Base-by-base conservation (phyloP, 805 yeast genomes). In the Candida glaebosa region DNA sequence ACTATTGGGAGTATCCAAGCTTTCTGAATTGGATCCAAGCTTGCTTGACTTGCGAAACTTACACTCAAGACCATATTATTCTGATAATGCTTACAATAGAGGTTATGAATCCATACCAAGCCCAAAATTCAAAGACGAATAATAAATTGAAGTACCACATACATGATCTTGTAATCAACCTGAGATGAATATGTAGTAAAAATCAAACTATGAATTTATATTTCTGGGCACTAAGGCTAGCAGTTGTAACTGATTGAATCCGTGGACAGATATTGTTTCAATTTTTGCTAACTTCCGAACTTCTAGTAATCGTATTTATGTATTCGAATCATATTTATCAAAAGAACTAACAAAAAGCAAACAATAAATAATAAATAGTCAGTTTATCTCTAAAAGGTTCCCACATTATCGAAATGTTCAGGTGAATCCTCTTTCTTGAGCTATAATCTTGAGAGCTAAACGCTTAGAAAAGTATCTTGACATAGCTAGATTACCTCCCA, bases 1-100 rank as follows among this genome's bases (percentile, higher is more conserved):
- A 51, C 63, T 83, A 31, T 61, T 84, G 41, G 90, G 89, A 9
- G 87, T 73, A 10, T 18, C 24, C 18, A 34, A 34, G 4, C 8
- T 34, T 9, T 34, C 37, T n/a, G 37, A 34, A 20, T 34, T 34
- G 16, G 26, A 19, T 20, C 26, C 37, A 18, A 34, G 37, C 14
- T 34, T 34, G 15, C 38, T 44, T n/a, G 47, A 44, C 20, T 32
- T 42, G 22, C 38, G 47, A 34, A 44, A 38, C 22, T 42, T 44
- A 28, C 38, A 40, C 18, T 37, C 42, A 10, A 42, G 37, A 34
- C 37, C 37, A 17, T n/a, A 34, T 19, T 34, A 34, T 20, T 34
- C 37, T 12, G 37, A 34, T 19, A 18, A 18, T n/a, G 18, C 22
- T 12, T 34, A 34, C 37, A 34, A 34, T 20, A 18, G 26, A 34